Conservation (phyloP, 352 stramenopile species). For the Thalassiosira hispida region DNA sequence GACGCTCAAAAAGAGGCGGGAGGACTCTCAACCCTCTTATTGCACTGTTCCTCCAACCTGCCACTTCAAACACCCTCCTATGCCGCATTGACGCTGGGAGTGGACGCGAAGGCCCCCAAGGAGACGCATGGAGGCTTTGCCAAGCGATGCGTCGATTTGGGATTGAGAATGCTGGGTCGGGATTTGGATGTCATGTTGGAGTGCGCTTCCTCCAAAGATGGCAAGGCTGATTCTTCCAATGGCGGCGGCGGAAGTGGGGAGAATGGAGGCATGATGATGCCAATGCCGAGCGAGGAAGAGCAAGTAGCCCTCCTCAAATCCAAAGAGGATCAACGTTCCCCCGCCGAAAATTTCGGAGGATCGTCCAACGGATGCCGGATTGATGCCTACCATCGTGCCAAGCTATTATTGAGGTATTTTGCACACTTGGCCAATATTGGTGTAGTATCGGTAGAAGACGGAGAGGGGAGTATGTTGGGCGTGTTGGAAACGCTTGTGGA, state of each 20-base stretch:
- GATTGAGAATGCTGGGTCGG: conserved; percentile 46
- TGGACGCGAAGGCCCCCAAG: conserved; percentile 56
- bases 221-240: not conserved
- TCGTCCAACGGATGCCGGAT: conserved; percentile 35
- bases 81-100: conserved; percentile 69
- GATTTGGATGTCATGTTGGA: conserved; percentile 65
- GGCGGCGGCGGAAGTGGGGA: not conserved
- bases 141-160: conserved; percentile 57
- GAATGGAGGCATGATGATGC: not conserved
- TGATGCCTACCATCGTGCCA: conserved; percentile 55
- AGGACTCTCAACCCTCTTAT: conserved; percentile 48
- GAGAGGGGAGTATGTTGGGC: conserved; percentile 40
- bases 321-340: conserved; percentile 25
- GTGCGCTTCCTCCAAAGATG: not conserved
- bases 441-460: conserved; percentile 48
- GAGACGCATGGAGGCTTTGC: conserved; percentile 62
- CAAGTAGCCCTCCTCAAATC: conserved; percentile 17
- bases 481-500: conserved; percentile 64
- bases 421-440: conserved; percentile 65
- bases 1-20: conserved; percentile 46
- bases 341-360: conserved; percentile 32
- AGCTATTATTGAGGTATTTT: conserved; percentile 74
- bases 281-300: conserved; percentile 16
- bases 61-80: conserved; percentile 77
- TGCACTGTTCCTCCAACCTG: conserved; percentile 61